Evolutionary conservation across 2,329 filamentous ascomycete species (phyloP).

Genomic region (Dissoconium aciculare): DNA sequence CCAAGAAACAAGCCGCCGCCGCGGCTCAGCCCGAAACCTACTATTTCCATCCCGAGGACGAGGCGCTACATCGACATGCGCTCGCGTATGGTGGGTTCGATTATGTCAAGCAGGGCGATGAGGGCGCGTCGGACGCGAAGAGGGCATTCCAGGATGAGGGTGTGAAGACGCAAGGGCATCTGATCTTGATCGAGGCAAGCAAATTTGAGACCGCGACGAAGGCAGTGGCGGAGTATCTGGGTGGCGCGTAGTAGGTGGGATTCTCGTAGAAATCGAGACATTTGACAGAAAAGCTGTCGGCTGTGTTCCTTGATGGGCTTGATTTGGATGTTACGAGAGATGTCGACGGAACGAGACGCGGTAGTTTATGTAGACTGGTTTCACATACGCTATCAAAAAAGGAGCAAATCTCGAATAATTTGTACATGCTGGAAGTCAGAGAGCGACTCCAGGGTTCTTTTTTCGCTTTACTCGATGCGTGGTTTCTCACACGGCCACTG

Average conservation of each 20-base stretch:
- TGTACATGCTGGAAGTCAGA: background rate
- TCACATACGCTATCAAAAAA: background rate
- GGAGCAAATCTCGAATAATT: background rate
- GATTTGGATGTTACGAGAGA: too few species aligned
- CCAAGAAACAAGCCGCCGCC: constrained; percentile 38
- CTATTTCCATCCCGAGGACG: constrained; percentile 94
- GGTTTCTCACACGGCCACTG: too few species aligned
- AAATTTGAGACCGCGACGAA: constrained; percentile 65
- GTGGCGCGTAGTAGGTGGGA: too few species aligned
- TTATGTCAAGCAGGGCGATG: constrained; percentile 63
- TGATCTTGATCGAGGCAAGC: constrained; percentile 70
- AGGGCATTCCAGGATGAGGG: constrained; percentile 88
- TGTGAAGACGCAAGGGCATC: constrained; percentile 65
- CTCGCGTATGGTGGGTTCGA: constrained; percentile 54
- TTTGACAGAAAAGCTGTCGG: too few species aligned
- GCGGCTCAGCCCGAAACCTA: constrained; percentile 46
- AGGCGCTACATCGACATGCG: constrained; percentile 67
- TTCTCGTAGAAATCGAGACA: too few species aligned
- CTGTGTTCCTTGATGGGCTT: too few species aligned
- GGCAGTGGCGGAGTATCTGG: constrained; percentile 58
- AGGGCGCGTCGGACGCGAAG: constrained; percentile 77
- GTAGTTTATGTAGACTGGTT: background rate
- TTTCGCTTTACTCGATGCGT: too few species aligned
- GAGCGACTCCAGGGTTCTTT: background rate
- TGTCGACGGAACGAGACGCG: too few species aligned